Conservation (phyloP, 495 filamentous ascomycete species). For the Bombardia bombarda region DNA sequence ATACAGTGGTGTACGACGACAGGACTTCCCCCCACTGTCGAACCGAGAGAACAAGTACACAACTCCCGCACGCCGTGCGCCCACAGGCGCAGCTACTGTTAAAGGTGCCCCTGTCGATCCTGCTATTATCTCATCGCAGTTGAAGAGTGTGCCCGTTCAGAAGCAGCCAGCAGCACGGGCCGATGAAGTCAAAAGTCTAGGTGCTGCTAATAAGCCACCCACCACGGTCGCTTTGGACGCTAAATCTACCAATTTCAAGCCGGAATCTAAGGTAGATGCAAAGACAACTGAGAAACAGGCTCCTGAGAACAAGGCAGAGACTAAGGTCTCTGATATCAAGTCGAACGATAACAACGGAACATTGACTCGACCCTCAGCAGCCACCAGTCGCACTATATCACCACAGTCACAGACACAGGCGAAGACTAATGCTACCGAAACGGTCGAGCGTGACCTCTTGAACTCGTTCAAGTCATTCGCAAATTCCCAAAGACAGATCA, state of each 20-base stretch:
- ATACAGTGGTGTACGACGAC: constrained; percentile 85
- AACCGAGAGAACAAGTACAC: constrained; percentile 71
- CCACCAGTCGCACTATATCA: constrained; percentile 29
- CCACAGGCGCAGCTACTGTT: constrained; percentile 62
- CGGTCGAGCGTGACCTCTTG: constrained; percentile 69
- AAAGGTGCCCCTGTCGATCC: constrained; percentile 69
- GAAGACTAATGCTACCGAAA: constrained; percentile 56
- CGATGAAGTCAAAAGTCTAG: constrained; percentile 28
- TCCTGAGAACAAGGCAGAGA: constrained; percentile 17
- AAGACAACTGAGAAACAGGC: constrained; percentile 24
- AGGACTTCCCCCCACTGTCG: constrained; percentile 58
- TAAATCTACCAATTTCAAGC: constrained; percentile 10
- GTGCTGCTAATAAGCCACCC: constrained; percentile 18
- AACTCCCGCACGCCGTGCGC: constrained; percentile 76
- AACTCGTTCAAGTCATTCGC: constrained; percentile 79
- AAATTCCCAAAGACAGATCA: constrained; percentile 39
- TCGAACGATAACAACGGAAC: constrained; percentile 19
- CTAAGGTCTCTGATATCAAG: constrained; percentile 29
- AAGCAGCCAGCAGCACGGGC: constrained; percentile 36
- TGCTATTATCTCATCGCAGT: constrained; percentile 70
- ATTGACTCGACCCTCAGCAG: constrained; percentile 22
- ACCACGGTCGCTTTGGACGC: constrained; percentile 21
- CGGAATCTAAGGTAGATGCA: constrained; percentile 8
- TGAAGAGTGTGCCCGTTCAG: constrained; percentile 41
- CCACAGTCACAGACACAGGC: constrained; percentile 32